Conservation (phyloP, 1,139 yeast species). For the Groenewaldozyma auringiensis region DNA sequence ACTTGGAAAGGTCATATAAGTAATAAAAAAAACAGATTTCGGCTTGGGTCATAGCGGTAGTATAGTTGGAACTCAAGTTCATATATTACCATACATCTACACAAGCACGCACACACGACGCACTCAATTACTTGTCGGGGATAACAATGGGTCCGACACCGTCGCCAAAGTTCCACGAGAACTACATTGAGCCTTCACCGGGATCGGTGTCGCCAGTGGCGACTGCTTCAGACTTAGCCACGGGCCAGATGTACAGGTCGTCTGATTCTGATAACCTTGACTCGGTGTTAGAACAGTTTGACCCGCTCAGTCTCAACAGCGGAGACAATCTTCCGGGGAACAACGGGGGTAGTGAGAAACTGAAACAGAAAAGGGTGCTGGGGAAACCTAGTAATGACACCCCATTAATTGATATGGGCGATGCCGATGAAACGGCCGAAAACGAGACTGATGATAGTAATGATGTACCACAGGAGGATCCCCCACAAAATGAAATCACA, state of each 20-base stretch:
- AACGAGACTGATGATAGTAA: not conserved
- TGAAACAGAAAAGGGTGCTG: slow-evolving; percentile 4
- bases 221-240: slow-evolving; percentile 11
- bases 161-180: slow-evolving; percentile 14
- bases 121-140: too few species aligned
- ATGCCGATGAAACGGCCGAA: not conserved
- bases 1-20: too few species aligned
- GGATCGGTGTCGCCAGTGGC: slow-evolving; percentile 10
- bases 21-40: too few species aligned
- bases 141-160: slow-evolving; percentile 1
- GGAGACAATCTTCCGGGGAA: slow-evolving; percentile 1
- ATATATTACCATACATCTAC: too few species aligned
- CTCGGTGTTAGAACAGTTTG: slow-evolving; percentile 28
- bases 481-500: not conserved
- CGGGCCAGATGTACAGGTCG: slow-evolving; percentile 13
- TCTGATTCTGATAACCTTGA: slow-evolving; percentile 10
- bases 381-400: not conserved
- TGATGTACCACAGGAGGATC: not conserved
- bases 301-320: slow-evolving; percentile 21
- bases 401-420: not conserved
- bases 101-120: too few species aligned
- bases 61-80: too few species aligned
- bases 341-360: slow-evolving; percentile 1
- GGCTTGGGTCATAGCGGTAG: too few species aligned
- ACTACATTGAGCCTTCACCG: slow-evolving; percentile 12